Conservation (phyloP, 306 rosid genomes). For the Cucurbita maxima region DNA sequence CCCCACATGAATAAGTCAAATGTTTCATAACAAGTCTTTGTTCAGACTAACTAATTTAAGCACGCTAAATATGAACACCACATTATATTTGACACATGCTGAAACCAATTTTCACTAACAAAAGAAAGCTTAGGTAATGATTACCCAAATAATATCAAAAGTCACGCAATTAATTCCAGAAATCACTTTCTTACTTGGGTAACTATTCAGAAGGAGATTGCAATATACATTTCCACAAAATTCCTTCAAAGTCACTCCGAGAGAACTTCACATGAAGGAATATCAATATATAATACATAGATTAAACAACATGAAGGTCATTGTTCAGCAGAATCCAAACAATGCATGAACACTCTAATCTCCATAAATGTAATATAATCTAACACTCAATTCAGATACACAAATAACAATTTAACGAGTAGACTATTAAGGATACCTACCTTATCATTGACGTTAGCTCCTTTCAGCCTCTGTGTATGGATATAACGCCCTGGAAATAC, state of each 20-base stretch:
- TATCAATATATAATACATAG: background rate
- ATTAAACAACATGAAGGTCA: background rate
- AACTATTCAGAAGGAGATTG: background rate
- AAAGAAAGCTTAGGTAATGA: background rate
- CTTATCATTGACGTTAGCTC: constrained; percentile 71
- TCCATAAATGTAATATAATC: background rate
- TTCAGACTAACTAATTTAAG: background rate
- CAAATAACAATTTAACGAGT: constrained; percentile 4
- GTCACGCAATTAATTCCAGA: background rate
- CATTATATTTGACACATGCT: background rate
- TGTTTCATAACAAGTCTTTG: background rate
- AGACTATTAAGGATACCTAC: constrained; percentile 18
- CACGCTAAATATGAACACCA: background rate
- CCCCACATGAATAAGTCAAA: background rate
- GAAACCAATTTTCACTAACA: background rate
- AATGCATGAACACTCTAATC: background rate
- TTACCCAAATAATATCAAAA: background rate
- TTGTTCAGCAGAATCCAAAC: background rate
- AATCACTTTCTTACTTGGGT: background rate
- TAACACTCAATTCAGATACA: background rate
- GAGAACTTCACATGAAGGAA: too few relatives aligned
- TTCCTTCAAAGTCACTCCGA: too few relatives aligned
- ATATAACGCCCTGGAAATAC: constrained; percentile 85
- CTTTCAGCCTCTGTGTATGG: constrained; percentile 74
- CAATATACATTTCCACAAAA: background rate